Percentiles rank a stretch among this genome's conserved stretches.
Evolutionary conservation across 257 asterid genomes (phyloP).

Genomic region (Nicotiana benthamiana): DNA sequence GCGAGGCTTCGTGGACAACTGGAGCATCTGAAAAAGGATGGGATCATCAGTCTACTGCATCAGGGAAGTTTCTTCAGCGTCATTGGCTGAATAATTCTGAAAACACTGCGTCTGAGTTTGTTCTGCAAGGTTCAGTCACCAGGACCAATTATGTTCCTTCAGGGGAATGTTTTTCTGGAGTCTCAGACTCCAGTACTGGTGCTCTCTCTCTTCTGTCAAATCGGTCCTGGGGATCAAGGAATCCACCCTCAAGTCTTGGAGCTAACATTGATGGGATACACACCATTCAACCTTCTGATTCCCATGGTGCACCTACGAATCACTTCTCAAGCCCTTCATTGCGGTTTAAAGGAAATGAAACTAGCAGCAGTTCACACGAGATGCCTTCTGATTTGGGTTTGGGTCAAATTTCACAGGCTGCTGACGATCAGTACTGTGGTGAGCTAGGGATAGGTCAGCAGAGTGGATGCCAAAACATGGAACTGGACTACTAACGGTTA

Average conservation of each 20-base stretch:
- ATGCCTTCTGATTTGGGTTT: conserved; percentile 48
- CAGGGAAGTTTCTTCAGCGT: conserved; percentile 36
- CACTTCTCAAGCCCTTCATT: conserved; percentile 38
- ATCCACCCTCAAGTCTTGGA: conserved; percentile 44
- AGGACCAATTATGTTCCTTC: conserved; percentile 38
- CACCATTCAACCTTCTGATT: conserved; percentile 39
- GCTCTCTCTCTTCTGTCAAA: conserved; percentile 99
- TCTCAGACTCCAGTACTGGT: conserved; percentile 39
- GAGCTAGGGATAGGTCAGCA: conserved; percentile 55
- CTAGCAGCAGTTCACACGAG: conserved; percentile 28
- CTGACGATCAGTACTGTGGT: conserved; percentile 29
- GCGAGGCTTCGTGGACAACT: conserved; percentile 37
- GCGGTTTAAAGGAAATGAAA: conserved; percentile 41
- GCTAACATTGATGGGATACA: conserved; percentile 25
- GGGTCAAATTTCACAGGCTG: conserved; percentile 45
- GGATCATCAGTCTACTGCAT: conserved; percentile 25
- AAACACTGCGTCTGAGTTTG: conserved; percentile 31
- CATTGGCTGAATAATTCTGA: conserved; percentile 55
- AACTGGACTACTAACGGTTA: conserved; percentile 44
- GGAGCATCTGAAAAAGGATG: conserved; percentile 28
- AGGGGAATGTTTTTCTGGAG: conserved; percentile 40
- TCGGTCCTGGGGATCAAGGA: conserved; percentile 65
- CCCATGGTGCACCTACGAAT: conserved; percentile 28
- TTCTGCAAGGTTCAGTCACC: conserved; percentile 33
- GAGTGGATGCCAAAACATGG: conserved; percentile 38